Evolutionary conservation across 108 stramenopile genomes (phyloP).

Genomic region (Cyclotella baltica): DNA sequence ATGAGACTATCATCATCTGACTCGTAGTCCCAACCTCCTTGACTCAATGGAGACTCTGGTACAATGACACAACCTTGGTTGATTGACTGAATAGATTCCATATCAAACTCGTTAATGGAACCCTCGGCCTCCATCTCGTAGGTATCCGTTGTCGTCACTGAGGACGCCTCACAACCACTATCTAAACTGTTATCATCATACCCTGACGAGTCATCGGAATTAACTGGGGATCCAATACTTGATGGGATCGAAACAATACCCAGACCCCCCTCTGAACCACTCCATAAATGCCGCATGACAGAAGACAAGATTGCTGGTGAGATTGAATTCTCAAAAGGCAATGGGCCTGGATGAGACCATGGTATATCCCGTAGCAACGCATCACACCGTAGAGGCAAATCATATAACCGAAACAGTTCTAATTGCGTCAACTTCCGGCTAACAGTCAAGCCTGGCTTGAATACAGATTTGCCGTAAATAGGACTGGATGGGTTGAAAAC

Average conservation of each 20-base stretch:
- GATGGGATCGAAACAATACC: background rate
- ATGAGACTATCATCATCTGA: background rate
- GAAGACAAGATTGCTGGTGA: background rate
- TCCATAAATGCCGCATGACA: background rate
- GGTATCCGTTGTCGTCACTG: background rate
- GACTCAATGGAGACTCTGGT: too few relatives aligned
- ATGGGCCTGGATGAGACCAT: background rate
- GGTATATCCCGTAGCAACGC: background rate
- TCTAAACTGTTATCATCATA: too few relatives aligned
- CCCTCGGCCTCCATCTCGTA: background rate
- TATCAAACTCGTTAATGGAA: background rate
- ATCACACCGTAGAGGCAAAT: background rate
- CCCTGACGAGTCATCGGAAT: too few relatives aligned
- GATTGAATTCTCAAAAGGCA: background rate
- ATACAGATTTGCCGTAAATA: background rate
- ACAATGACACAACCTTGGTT: too few relatives aligned
- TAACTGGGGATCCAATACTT: too few relatives aligned
- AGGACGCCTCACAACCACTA: background rate
- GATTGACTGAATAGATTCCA: background rate
- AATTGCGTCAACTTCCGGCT: background rate
- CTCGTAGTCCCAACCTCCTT: background rate
- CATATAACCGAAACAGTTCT: background rate
- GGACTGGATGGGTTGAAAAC: background rate
- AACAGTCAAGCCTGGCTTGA: background rate
- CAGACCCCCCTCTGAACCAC: background rate